Conservation (phyloP, 805 yeast species). For the Debaryomyces prosopidis region DNA sequence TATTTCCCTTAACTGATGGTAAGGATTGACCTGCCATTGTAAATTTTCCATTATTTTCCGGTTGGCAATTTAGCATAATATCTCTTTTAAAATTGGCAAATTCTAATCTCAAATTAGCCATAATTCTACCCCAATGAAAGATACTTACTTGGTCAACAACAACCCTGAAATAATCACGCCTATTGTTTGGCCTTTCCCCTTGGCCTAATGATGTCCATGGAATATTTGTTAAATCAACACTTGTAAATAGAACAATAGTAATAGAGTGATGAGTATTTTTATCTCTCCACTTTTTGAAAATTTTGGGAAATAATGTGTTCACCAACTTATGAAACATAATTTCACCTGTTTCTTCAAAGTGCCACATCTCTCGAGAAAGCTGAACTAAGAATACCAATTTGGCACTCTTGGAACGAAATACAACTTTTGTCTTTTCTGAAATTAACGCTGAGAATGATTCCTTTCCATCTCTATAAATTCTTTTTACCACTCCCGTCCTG, state of each 20-base stretch:
- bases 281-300: conserved; percentile 84
- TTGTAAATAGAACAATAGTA: conserved; percentile 84
- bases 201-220: conserved; percentile 60
- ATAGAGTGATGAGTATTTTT: conserved; percentile 87
- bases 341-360: conserved; percentile 95
- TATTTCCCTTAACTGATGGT: conserved; percentile 87
- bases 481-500: conserved; percentile 63
- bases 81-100: conserved; percentile 81
- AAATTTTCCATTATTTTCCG: conserved; percentile 18
- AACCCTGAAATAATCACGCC: conserved; percentile 83
- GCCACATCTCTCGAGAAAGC: conserved; percentile 95
- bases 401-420: conserved; percentile 90
- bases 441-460: conserved; percentile 75
- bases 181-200: conserved; percentile 69
- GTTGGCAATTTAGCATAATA: conserved; percentile 48
- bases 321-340: conserved; percentile 89
- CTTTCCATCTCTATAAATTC: conserved; percentile 65
- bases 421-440: conserved; percentile 71
- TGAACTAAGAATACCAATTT: conserved; percentile 81
- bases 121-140: conserved; percentile 85
- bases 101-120: conserved; percentile 83
- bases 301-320: conserved; percentile 87
- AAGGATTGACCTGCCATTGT: conserved; percentile 62
- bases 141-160: conserved; percentile 94
- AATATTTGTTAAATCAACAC: conserved; percentile 59